Percentiles rank a stretch among this genome's conserved stretches.
phyloP scores from a whole-genome alignment of 2,329 filamentous ascomycete genomes.

The Ceratocystis papillata region DNA sequence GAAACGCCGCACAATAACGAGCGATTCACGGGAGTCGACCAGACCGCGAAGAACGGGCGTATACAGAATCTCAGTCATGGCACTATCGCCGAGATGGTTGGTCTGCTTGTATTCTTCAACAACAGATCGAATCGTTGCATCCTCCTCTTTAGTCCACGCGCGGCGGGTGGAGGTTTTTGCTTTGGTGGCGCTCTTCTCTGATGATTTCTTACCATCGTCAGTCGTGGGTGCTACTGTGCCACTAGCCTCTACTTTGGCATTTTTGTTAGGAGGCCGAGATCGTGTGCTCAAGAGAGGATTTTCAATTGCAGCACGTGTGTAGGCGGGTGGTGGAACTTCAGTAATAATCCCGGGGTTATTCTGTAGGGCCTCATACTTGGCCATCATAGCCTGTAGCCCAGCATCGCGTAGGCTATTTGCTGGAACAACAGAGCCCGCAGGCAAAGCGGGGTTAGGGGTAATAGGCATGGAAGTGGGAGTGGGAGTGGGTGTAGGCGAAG shows the following conservation, averaged over 20 bases:
- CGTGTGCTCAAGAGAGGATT: background rate
- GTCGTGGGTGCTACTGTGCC: background rate
- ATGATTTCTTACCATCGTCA: background rate
- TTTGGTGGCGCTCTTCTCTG: background rate
- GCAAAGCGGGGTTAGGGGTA: background rate
- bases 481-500: background rate
- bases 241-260: background rate
- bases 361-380: background rate
- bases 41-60: conserved; percentile 21
- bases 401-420: conserved; percentile 2
- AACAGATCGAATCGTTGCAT: background rate
- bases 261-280: background rate
- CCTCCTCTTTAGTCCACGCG: conserved; percentile 18
- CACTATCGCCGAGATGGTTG: conserved; percentile 12
- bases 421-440: background rate
- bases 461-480: background rate
- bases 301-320: background rate
- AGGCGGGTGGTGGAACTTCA: background rate
- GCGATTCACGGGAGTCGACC: conserved; percentile 12
- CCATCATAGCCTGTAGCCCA: conserved; percentile 2
- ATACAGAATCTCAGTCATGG: conserved; percentile 17
- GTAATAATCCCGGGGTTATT: background rate
- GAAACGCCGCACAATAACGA: conserved; percentile 12
- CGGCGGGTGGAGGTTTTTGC: background rate
- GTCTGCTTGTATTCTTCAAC: conserved; percentile 12